Percentiles rank a stretch among this genome's conserved stretches.
Evolutionary conservation across 805 yeast species (phyloP).

Genomic region (Clavispora fructus): DNA sequence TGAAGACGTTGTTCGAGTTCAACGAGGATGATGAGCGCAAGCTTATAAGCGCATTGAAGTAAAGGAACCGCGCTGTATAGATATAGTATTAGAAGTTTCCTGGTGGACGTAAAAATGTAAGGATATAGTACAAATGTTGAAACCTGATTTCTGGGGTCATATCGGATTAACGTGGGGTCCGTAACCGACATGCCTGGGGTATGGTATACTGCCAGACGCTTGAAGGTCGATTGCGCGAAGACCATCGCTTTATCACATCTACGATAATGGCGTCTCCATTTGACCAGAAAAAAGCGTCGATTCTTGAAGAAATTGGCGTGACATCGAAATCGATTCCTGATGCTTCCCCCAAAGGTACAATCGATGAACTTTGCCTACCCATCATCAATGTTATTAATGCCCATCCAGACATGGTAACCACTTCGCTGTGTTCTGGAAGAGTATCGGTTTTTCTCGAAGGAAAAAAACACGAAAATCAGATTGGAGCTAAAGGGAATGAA

Average conservation of each 20-base stretch:
- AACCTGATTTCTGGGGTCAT: too few relatives aligned
- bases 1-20: constrained; percentile 67
- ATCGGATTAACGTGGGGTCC: too few relatives aligned
- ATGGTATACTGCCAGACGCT: too few relatives aligned
- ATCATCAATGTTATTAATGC: constrained; percentile 63
- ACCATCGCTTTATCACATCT: background rate
- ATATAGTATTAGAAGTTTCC: background rate
- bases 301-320: constrained; percentile 47
- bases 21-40: constrained; percentile 69
- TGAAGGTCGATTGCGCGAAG: background rate
- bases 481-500: constrained; percentile 82
- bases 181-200: too few relatives aligned
- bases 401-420: constrained; percentile 67
- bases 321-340: constrained; percentile 46
- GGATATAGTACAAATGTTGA: too few relatives aligned
- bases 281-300: constrained; percentile 57
- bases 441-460: constrained; percentile 82
- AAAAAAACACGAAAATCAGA: constrained; percentile 39
- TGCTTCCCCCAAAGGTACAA: constrained; percentile 82
- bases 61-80: background rate
- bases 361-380: constrained; percentile 72
- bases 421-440: constrained; percentile 86
- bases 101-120: background rate
- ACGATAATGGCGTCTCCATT: constrained; percentile 31
- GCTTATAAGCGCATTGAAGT: constrained; percentile 51